These are phyloP conservation scores for Cryptococcus deneoformans DNA, from an alignment of 1,284 basidiomycete genomes.

Conservation along the genomic window DNA sequence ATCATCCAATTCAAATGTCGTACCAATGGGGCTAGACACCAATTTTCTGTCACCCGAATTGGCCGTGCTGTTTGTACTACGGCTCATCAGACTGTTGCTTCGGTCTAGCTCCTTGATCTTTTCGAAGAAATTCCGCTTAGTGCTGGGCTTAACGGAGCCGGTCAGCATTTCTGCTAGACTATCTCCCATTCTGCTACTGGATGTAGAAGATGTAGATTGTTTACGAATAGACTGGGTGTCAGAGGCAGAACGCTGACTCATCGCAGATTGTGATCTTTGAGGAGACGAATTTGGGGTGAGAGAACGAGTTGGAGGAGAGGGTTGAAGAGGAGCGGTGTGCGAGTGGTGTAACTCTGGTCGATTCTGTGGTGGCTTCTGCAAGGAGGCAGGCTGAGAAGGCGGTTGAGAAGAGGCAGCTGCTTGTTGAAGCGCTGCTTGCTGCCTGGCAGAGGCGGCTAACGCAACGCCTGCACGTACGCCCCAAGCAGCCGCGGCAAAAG, in stretches of 20 bases:
- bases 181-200: conserved; percentile 1
- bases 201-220: conserved; percentile 16
- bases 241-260: conserved; percentile 12
- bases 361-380: too few species aligned
- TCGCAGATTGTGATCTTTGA: conserved; percentile 20
- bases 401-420: neutral
- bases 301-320: neutral
- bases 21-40: conserved; percentile 20
- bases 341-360: conserved; percentile 1
- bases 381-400: conserved; percentile 1
- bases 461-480: conserved; percentile 41
- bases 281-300: conserved; percentile 12
- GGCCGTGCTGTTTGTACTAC: conserved; percentile 18
- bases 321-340: conserved; percentile 4
- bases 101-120: conserved; percentile 51
- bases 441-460: conserved; percentile 14
- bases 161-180: neutral
- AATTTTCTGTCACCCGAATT: conserved; percentile 1
- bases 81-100: neutral
- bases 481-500: conserved; percentile 72
- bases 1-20: conserved; percentile 16
- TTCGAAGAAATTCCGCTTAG: conserved; percentile 51
- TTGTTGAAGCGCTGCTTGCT: conserved; percentile 3
- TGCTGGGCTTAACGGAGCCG: conserved; percentile 11
- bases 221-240: conserved; percentile 9